A percentile compares a stretch with the other conserved stretches of the same genome.
Evolutionary conservation across 441 rosid genomes (phyloP).

Genomic region (Gossypium davidsonii): DNA sequence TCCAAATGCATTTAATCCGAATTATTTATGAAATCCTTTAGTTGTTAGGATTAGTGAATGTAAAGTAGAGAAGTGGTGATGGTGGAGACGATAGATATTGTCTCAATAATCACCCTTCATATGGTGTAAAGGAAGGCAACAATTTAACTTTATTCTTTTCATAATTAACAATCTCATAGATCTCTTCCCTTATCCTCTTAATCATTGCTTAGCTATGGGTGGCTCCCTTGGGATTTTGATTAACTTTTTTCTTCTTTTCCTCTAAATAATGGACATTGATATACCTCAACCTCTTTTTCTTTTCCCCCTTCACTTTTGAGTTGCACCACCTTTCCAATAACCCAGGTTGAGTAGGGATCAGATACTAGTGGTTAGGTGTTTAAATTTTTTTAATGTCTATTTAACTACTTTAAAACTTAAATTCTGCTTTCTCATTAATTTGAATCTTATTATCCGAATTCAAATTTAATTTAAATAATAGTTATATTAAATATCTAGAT

Average conservation of each 20-base stretch:
- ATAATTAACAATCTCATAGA: slow-evolving; percentile 4
- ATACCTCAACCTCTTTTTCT: not conserved
- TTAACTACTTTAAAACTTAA: too few relatives aligned
- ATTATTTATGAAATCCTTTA: too few relatives aligned
- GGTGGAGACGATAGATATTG: not conserved
- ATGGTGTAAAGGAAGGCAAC: slow-evolving; percentile 6
- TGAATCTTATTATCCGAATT: too few relatives aligned
- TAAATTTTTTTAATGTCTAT: too few relatives aligned
- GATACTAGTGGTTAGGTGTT: too few relatives aligned
- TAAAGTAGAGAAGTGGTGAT: not conserved
- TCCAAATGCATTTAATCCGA: too few relatives aligned
- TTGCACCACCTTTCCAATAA: slow-evolving; percentile 7
- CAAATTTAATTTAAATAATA: too few relatives aligned
- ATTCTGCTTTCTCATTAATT: too few relatives aligned
- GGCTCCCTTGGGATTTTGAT: slow-evolving; percentile 14
- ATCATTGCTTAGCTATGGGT: slow-evolving; percentile 21
- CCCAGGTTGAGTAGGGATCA: not conserved
- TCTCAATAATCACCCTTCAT: not conserved
- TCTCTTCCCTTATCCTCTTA: slow-evolving; percentile 12
- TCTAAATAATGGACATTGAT: slow-evolving; percentile 7
- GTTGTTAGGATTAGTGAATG: too few relatives aligned
- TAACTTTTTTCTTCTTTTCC: not conserved
- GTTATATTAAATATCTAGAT: too few relatives aligned
- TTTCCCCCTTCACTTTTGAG: not conserved
- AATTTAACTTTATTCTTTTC: slow-evolving; percentile 16